Base-by-base conservation (phyloP, 176 grass and related monocot genomes). In the Aegilops longissima region DNA sequence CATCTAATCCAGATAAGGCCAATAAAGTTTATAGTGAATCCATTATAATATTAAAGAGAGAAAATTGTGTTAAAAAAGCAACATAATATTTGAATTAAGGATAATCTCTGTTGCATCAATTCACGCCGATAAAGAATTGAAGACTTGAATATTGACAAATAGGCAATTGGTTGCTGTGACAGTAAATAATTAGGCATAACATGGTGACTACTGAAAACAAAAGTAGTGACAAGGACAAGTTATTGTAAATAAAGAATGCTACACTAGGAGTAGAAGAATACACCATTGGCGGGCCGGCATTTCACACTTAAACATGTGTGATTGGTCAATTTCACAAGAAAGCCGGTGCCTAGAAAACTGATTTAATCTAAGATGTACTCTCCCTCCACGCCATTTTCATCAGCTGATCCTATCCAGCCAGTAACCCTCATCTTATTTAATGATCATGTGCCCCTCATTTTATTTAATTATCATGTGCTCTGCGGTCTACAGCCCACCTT, bases 191-290 rank as follows among this genome's bases (percentile, higher is more conserved):
- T 83, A 30, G 34, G 30, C 80, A 31, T 20, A 70, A 61, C 54
- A n/a, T 61, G 77, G 13, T 80, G 62, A 83, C 67, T 38, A 68
- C 68, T 54, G 27, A 36, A 61, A 79, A 80, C 52, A 56, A 61
- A 69, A 83, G 12, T 84, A 69, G 68, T 84, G 89, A 84, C 69
- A 87, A 67, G 9, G 81, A 76, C 89, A 69, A 27, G 52, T 78
- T 66, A 71, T 79, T 61, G 70, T 70, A 77, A 59, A 59, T 59
- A 21, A 59, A 78, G 25, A 70, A 82, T 23, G 38, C 47, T 13
- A 47, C 44, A 47, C 12, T 52, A 36, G 3, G 69, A 30, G 81
- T 52, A 36, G 3, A 76, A 30, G 81, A 80, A 88, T 62, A 88
- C 80, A 47, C 61, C 49, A 76, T 88, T 2, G 44, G 75, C 78